phyloP scores from a whole-genome alignment of 2,329 filamentous ascomycete species.

The Ascochyta pisi region DNA sequence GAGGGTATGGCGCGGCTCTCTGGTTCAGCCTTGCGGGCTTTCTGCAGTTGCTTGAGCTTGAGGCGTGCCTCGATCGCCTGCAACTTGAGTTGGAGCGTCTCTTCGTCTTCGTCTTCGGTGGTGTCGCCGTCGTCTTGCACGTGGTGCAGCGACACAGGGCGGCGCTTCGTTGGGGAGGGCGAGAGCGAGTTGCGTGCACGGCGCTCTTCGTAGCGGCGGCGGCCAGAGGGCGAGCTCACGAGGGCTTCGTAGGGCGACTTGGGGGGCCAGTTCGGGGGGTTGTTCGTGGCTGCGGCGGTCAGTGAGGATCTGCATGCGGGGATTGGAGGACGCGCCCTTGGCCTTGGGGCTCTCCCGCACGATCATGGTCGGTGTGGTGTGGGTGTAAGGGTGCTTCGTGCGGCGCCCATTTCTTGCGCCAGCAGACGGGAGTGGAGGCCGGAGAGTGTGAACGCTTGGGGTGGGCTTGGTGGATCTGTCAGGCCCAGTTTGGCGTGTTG shows the following conservation, averaged over 20 bases:
- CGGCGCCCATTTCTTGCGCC: slow-evolving; percentile 40
- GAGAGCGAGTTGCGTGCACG: slow-evolving; percentile 64
- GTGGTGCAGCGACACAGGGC: slow-evolving; percentile 32
- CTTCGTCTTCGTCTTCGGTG: slow-evolving; percentile 84
- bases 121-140: slow-evolving; percentile 59
- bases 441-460: slow-evolving; percentile 13
- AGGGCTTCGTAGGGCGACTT: slow-evolving; percentile 68
- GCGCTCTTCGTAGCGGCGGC: slow-evolving; percentile 72
- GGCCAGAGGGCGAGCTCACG: slow-evolving; percentile 76
- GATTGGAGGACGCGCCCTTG: slow-evolving; percentile 39
- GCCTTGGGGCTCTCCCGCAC: slow-evolving; percentile 57
- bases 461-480: slow-evolving; percentile 6
- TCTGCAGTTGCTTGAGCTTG: slow-evolving; percentile 84
- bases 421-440: slow-evolving; percentile 9
- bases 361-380: slow-evolving; percentile 49
- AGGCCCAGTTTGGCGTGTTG: slow-evolving; percentile 13
- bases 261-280: slow-evolving; percentile 64
- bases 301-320: slow-evolving; percentile 19
- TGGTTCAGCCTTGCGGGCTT: slow-evolving; percentile 51
- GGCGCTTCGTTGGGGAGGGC: slow-evolving; percentile 65
- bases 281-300: slow-evolving; percentile 43
- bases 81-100: slow-evolving; percentile 84
- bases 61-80: slow-evolving; percentile 88
- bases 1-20: slow-evolving; percentile 34
- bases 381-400: slow-evolving; percentile 15